phyloP scores from a whole-genome alignment of 192 early-diverging fungal genomes.

The Phycomyces blakesleeanus region DNA sequence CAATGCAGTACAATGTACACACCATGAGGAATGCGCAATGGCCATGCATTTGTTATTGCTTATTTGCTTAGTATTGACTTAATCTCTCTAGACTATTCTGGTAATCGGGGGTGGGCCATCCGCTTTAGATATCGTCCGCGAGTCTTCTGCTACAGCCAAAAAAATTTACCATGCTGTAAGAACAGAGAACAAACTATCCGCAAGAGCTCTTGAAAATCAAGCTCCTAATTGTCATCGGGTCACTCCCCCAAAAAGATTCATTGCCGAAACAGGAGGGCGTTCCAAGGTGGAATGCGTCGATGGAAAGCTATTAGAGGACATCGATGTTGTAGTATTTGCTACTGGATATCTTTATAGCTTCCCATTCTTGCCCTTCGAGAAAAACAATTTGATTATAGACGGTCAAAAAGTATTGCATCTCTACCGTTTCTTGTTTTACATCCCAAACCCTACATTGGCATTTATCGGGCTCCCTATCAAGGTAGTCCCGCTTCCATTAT shows the following conservation, averaged over 20 bases:
- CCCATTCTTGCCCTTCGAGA: slow-evolving; percentile 49
- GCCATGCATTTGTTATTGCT: not conserved
- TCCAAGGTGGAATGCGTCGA: slow-evolving; percentile 29
- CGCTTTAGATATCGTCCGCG: slow-evolving; percentile 48
- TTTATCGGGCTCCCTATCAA: slow-evolving; percentile 57
- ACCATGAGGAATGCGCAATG: not conserved
- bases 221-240: not conserved
- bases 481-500: slow-evolving; percentile 57
- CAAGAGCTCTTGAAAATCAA: not conserved
- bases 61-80: slow-evolving; percentile 1
- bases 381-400: slow-evolving; percentile 24
- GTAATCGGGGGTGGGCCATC: slow-evolving; percentile 54
- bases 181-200: slow-evolving; percentile 10
- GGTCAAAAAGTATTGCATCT: slow-evolving; percentile 41
- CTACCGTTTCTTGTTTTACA: slow-evolving; percentile 44
- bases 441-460: slow-evolving; percentile 47
- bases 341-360: slow-evolving; percentile 63
- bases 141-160: slow-evolving; percentile 34
- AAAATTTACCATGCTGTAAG: slow-evolving; percentile 39
- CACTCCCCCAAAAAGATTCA: not conserved
- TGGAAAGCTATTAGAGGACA: slow-evolving; percentile 24
- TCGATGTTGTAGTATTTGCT: slow-evolving; percentile 56
- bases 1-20: not conserved
- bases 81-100: slow-evolving; percentile 33
- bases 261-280: not conserved